phyloP scores from a whole-genome alignment of 2,329 filamentous ascomycete genomes.

The Phaeoacremonium minimum region DNA sequence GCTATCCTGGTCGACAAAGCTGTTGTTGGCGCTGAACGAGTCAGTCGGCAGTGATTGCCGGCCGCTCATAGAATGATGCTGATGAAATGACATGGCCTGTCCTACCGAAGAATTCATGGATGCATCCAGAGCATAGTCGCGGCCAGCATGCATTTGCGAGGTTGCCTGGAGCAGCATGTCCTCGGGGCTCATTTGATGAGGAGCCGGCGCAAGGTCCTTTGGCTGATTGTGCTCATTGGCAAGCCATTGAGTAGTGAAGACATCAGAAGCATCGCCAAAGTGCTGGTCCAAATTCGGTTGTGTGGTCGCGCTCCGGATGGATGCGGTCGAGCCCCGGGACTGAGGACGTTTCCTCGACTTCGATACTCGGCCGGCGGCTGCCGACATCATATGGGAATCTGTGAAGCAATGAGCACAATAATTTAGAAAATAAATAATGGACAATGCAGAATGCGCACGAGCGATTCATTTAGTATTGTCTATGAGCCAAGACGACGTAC shows the following conservation, averaged over 20 bases:
- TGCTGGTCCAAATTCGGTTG: conserved; percentile 47
- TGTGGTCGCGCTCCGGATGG: conserved; percentile 48
- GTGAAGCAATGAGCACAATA: not conserved
- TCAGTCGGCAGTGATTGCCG: conserved; percentile 52
- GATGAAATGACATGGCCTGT: conserved; percentile 37
- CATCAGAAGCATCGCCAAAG: conserved; percentile 36
- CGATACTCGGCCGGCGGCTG: conserved; percentile 26
- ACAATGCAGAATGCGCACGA: too few relatives aligned
- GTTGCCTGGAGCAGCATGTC: conserved; percentile 56
- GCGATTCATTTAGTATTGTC: too few relatives aligned
- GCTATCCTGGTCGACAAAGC: conserved; percentile 53
- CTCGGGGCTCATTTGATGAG: conserved; percentile 48
- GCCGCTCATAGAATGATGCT: conserved; percentile 27
- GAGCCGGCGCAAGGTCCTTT: conserved; percentile 34
- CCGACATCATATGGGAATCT: conserved; percentile 23
- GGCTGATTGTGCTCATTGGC: conserved; percentile 35
- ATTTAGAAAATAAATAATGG: not conserved
- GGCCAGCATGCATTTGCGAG: conserved; percentile 48
- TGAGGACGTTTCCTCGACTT: conserved; percentile 46
- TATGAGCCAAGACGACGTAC: conserved; percentile 1
- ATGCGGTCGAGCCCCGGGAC: conserved; percentile 53
- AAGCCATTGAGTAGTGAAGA: conserved; percentile 49
- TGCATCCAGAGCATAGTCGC: conserved; percentile 44
- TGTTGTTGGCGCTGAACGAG: conserved; percentile 44
- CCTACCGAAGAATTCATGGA: conserved; percentile 42